Base-by-base conservation (phyloP, 1,284 basidiomycete genomes). In the Leucoagaricus sp. region DNA sequence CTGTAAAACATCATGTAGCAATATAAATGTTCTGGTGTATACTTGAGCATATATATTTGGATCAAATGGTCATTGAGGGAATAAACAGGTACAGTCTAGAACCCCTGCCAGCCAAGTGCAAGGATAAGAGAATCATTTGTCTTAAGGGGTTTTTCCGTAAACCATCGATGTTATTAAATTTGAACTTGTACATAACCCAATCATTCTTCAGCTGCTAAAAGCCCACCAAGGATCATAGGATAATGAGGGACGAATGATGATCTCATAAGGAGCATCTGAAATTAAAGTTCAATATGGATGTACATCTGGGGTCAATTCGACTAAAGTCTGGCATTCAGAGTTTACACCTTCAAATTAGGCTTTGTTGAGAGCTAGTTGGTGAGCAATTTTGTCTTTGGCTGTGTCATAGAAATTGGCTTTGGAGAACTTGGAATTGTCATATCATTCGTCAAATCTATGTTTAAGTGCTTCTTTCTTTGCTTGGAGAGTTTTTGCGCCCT, bases 21-120 rank as follows among this genome's bases (percentile, higher is more conserved):
- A 71, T 99, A 97, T 94, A 97, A 98, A 68, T 99, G 96, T 73
- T 99, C 97, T 0, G 96, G 96, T 0, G 97, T 98, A 71, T 99
- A 99, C 77, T 99, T 99, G 73, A 99, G 89, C 91, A 99, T 93
- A 46, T 97, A 91, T 86, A 99, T 98, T 25, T 97, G 90, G 63
- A 96, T 94, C 3, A 91, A 93, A 66, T 97, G 94, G n/a, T 99
- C 96, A 72, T 99, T 96, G 26, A 99, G 79, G 23, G 94, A 94
- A 73, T 98, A 99, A 63, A 98, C 0, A n/a, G 96, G 96, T 25
- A 97, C 79, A 0, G 86, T 90, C 72, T 99, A 97, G 80, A 99
- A 99, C 19, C 96, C 82, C 50, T 97, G 79, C 96, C 96, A 99
- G 8, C 96, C 96, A 12, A 98, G 76, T 2, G 94, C 96, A 72